Evolutionary conservation across 805 yeast species (phyloP).

Genomic region (Candida montana): DNA sequence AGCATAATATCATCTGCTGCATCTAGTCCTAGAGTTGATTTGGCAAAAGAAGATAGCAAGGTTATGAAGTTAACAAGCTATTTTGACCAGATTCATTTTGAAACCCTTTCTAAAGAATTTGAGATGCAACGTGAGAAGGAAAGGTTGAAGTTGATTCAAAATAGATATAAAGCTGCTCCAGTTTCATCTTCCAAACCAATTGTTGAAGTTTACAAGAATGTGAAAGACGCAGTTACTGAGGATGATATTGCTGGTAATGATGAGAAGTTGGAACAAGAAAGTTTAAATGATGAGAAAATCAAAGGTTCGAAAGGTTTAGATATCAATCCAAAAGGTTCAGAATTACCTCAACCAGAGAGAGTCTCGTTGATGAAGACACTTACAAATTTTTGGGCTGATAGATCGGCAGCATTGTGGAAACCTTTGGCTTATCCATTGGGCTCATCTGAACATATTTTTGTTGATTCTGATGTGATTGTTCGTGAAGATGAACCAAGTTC

Average conservation of each 20-base stretch:
- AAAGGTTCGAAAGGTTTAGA: constrained; percentile 12
- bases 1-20: constrained; percentile 1
- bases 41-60: constrained; percentile 29
- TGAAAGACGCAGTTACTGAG: constrained; percentile 78
- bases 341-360: constrained; percentile 50
- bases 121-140: constrained; percentile 83
- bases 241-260: constrained; percentile 29
- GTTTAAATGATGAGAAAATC: constrained; percentile 11
- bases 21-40: constrained; percentile 9
- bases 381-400: constrained; percentile 94
- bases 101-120: constrained; percentile 77
- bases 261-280: constrained; percentile 16
- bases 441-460: constrained; percentile 83
- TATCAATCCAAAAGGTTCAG: constrained; percentile 16
- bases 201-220: constrained; percentile 85
- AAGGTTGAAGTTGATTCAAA: constrained; percentile 51
- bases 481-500: constrained; percentile 97
- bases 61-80: constrained; percentile 64
- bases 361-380: constrained; percentile 76
- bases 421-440: constrained; percentile 78
- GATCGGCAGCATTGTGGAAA: constrained; percentile 94
- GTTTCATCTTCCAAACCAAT: constrained; percentile 75
- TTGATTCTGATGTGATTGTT: constrained; percentile 88
- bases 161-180: constrained; percentile 63
- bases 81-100: constrained; percentile 72